A percentile compares a stretch with the other conserved stretches of the same genome.
These are phyloP conservation scores for Neurospora sp. DNA, from an alignment of 495 filamentous ascomycete species.

Conservation along the genomic window DNA sequence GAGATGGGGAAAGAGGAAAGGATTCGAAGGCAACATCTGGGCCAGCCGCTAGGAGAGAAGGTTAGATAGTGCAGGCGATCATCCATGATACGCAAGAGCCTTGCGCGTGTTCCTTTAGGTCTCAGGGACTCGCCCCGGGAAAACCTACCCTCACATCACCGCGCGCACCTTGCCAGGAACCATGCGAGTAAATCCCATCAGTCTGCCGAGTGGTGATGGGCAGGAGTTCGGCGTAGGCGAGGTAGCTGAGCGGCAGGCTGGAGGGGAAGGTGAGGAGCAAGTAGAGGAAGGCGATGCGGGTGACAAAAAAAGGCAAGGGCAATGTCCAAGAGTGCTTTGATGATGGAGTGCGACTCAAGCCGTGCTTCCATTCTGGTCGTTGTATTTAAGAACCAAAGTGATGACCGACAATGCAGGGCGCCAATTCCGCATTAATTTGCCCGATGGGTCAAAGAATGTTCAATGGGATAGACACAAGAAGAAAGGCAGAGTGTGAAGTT, in stretches of 20 bases:
- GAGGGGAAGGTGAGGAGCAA: slow-evolving; percentile 5
- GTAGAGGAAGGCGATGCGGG: slow-evolving; percentile 9
- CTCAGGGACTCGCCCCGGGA: not conserved
- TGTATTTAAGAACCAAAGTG: not conserved
- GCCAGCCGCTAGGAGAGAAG: not conserved
- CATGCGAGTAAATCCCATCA: not conserved
- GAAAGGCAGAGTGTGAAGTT: not conserved
- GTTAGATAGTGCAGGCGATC: not conserved
- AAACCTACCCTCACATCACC: not conserved
- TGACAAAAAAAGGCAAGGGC: slow-evolving; percentile 23
- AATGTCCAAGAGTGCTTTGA: slow-evolving; percentile 26
- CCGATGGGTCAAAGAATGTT: not conserved
- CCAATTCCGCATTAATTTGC: not conserved
- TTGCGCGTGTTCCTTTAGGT: not conserved
- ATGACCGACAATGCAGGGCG: not conserved
- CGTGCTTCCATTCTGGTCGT: not conserved
- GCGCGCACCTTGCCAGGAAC: not conserved
- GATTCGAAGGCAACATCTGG: not conserved
- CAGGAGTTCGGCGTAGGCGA: not conserved
- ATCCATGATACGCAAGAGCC: not conserved
- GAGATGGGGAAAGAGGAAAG: not conserved
- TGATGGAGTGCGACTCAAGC: slow-evolving; percentile 3
- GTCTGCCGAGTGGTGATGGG: not conserved
- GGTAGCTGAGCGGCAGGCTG: not conserved
- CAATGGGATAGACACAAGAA: not conserved